phyloP scores from a whole-genome alignment of 768 basidiomycete genomes.

The Mycena kentingensis region DNA sequence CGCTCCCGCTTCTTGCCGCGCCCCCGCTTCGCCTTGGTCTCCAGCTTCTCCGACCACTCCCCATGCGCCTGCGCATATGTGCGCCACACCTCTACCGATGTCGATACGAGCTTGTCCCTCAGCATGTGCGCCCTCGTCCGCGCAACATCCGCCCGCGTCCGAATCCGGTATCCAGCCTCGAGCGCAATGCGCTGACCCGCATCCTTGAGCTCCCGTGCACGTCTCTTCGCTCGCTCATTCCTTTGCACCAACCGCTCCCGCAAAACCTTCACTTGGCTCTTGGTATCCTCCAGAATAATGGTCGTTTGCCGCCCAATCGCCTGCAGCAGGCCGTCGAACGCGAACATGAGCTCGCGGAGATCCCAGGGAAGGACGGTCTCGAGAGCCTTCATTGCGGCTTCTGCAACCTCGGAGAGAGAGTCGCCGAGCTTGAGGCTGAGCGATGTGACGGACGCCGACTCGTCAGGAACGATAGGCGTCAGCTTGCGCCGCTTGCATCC shows the following conservation, averaged over 20 bases:
- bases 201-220: conserved; percentile 55
- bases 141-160: conserved; percentile 43
- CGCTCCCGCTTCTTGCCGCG: conserved; percentile 10
- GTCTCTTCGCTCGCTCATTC: conserved; percentile 53
- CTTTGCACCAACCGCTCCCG: conserved; percentile 49
- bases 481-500: conserved; percentile 25
- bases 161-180: conserved; percentile 44
- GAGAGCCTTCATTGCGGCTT: conserved; percentile 47
- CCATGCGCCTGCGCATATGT: conserved; percentile 36
- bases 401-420: conserved; percentile 51
- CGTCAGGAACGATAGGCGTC: conserved; percentile 30
- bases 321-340: conserved; percentile 57
- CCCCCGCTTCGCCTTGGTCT: conserved; percentile 11
- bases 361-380: conserved; percentile 51
- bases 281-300: conserved; percentile 47
- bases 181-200: conserved; percentile 49
- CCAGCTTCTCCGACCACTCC: conserved; percentile 32
- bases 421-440: conserved; percentile 45
- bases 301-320: conserved; percentile 54
- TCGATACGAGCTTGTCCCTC: conserved; percentile 38
- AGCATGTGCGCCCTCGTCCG: conserved; percentile 44
- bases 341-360: conserved; percentile 56
- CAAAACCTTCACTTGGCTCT: conserved; percentile 47
- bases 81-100: conserved; percentile 30
- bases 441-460: conserved; percentile 29